Evolutionary conservation across 2,329 filamentous ascomycete species (phyloP).

Genomic region (Trichoderma sp.): DNA sequence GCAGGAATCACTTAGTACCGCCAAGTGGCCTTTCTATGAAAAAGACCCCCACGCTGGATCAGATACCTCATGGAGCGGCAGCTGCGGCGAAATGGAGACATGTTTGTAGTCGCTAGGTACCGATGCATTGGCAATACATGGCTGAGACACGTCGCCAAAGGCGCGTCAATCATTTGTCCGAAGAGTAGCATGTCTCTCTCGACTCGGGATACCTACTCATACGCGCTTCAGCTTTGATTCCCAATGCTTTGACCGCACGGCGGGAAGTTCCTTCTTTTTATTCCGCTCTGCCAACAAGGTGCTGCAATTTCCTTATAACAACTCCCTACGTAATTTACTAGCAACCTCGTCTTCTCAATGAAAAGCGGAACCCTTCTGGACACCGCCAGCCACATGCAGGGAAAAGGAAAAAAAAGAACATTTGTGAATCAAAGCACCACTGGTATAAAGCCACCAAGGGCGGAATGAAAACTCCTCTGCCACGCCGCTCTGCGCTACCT

Average conservation of each 20-base stretch:
- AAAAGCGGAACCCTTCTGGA: neutral
- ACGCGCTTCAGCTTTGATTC: neutral
- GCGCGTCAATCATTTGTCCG: neutral
- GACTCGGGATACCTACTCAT: neutral
- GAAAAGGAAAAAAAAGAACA: neutral
- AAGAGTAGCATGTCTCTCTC: neutral
- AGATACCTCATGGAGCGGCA: constrained; percentile 14
- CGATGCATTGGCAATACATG: constrained; percentile 15
- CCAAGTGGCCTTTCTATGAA: constrained; percentile 14
- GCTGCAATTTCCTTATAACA: neutral
- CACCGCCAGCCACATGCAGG: neutral
- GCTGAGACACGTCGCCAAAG: constrained; percentile 17
- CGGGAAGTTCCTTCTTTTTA: neutral
- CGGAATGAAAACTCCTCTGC: neutral
- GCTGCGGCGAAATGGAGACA: constrained; percentile 7
- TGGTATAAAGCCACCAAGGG: neutral
- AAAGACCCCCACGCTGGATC: constrained; percentile 18
- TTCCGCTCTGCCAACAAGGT: neutral
- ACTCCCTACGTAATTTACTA: neutral
- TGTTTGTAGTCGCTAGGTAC: constrained; percentile 6
- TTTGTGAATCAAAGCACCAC: neutral
- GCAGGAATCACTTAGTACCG: constrained; percentile 12
- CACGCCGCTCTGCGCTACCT: neutral
- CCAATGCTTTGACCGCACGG: neutral
- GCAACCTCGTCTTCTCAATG: neutral